Evolutionary conservation across 768 basidiomycete genomes (phyloP), one percentile per base, ranked within the genome.

Genomic region (Rickenella mellea): DNA sequence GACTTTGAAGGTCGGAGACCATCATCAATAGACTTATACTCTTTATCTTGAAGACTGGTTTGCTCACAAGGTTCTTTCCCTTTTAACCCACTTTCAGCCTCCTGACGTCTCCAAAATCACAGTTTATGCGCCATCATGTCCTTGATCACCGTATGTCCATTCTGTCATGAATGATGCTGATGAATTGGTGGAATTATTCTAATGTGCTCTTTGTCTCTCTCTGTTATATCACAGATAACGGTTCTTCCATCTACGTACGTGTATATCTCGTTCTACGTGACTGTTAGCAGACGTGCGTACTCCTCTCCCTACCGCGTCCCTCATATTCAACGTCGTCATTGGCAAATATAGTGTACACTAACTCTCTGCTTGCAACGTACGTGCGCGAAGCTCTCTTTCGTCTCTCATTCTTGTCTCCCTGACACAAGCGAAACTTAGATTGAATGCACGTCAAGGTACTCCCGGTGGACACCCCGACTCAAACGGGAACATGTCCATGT

Each of bases 391-490:
- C 15, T 15, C 29, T 10, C 15, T 30, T 30, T 15, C 10, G 10
- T 15, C 29, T 30, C 29, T 30, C 29, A 10, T 15, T 15, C 29
- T 30, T n/a, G n/a, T n/a, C n/a, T n/a, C n/a, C n/a, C n/a, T n/a
- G n/a, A n/a, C n/a, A n/a, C n/a, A n/a, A n/a, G n/a, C n/a, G n/a
- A n/a, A n/a, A n/a, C n/a, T n/a, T n/a, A n/a, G n/a, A n/a, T 56
- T 76, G 41, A 76, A 76, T 47, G 72, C 72, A 12, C 55, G 62
- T 42, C 19, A 36, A 49, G 56, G 43, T 40, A 31, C 28, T 41
- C 48, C 27, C 46, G 47, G 27, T 36, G 39, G 22, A n/a, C 41
- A 20, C 12, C 20, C 22, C n/a, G 20, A 25, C 33, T 5, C 25
- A 15, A 39, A 17, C 12, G 33, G 24, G 33, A 36, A 36, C 15